A percentile compares a stretch with the other conserved stretches of the same genome.
Evolutionary conservation across 169 alveolate genomes (phyloP).

Genomic region (Cryptosporidium sp.): DNA sequence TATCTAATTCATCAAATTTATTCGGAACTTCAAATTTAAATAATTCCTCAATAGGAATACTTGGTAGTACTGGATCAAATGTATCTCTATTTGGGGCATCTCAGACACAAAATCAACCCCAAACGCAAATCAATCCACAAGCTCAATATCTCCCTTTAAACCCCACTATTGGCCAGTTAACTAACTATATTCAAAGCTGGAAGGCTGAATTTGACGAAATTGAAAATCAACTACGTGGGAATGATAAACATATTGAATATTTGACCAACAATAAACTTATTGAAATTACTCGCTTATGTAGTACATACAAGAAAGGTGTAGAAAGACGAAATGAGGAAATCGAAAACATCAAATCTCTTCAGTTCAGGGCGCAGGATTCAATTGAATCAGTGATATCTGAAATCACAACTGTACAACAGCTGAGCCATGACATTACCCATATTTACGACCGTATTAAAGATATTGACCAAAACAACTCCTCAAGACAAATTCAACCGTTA

Average conservation of each 20-base stretch:
- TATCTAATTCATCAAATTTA: constrained; percentile 6
- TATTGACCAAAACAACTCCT: constrained; percentile 28
- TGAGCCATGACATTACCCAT: constrained; percentile 58
- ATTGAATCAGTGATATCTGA: constrained; percentile 57
- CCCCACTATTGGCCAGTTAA: constrained; percentile 70
- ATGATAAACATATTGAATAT: constrained; percentile 63
- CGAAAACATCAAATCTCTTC: constrained; percentile 61
- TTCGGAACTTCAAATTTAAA: constrained; percentile 7
- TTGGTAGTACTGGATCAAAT: not conserved
- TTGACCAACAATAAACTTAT: constrained; percentile 49
- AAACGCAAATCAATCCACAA: constrained; percentile 10
- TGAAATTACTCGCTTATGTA: constrained; percentile 61
- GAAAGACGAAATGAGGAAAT: constrained; percentile 71
- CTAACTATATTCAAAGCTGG: constrained; percentile 73
- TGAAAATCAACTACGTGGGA: constrained; percentile 62
- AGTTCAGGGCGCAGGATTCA: constrained; percentile 43
- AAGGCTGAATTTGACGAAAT: constrained; percentile 63
- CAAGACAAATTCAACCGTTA: constrained; percentile 62
- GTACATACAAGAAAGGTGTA: constrained; percentile 67
- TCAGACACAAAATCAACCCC: not conserved
- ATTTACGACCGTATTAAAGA: constrained; percentile 73
- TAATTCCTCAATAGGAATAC: constrained; percentile 26
- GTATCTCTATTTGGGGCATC: constrained; percentile 18
- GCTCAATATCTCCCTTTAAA: constrained; percentile 71
- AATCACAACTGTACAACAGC: constrained; percentile 58